phyloP scores from a whole-genome alignment of 805 yeast species.

The Phaffomyces opuntiae region DNA sequence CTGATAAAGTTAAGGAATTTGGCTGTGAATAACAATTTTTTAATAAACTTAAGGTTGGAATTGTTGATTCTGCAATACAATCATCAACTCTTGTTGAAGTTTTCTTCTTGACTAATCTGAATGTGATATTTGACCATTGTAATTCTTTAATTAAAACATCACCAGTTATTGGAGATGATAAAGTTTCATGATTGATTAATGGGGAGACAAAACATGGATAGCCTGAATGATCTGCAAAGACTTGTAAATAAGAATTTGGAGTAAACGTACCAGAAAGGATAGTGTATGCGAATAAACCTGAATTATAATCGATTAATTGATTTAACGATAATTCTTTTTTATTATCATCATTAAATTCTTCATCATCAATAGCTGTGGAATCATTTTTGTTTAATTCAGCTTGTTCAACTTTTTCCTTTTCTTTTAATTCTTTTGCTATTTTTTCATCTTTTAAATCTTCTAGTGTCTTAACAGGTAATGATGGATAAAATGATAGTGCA shows the following conservation, averaged over 20 bases:
- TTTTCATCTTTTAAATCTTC: constrained; percentile 60
- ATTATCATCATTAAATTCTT: constrained; percentile 26
- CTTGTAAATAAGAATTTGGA: constrained; percentile 60
- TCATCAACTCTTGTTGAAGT: constrained; percentile 49
- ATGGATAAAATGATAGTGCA: constrained; percentile 76
- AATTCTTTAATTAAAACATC: constrained; percentile 75
- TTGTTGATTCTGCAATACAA: constrained; percentile 50
- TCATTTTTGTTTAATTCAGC: constrained; percentile 12
- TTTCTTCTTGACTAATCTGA: constrained; percentile 54
- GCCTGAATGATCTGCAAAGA: constrained; percentile 70
- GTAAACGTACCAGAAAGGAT: constrained; percentile 52
- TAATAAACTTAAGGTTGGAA: constrained; percentile 63
- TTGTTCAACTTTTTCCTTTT: constrained; percentile 1
- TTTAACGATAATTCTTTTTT: constrained; percentile 49
- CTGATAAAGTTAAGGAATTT: constrained; percentile 45
- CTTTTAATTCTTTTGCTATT: constrained; percentile 28
- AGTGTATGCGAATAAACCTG: constrained; percentile 74
- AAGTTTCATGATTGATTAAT: constrained; percentile 30
- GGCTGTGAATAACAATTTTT: constrained; percentile 60
- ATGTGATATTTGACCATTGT: constrained; percentile 58
- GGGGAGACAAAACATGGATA: constrained; percentile 56
- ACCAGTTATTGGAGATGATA: constrained; percentile 46
- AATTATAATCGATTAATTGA: constrained; percentile 48
- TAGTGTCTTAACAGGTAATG: constrained; percentile 69
- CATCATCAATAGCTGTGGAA: constrained; percentile 40